Evolutionary conservation across 306 rosid genomes (phyloP).

Genomic region (Sechiopsis laciniata): DNA sequence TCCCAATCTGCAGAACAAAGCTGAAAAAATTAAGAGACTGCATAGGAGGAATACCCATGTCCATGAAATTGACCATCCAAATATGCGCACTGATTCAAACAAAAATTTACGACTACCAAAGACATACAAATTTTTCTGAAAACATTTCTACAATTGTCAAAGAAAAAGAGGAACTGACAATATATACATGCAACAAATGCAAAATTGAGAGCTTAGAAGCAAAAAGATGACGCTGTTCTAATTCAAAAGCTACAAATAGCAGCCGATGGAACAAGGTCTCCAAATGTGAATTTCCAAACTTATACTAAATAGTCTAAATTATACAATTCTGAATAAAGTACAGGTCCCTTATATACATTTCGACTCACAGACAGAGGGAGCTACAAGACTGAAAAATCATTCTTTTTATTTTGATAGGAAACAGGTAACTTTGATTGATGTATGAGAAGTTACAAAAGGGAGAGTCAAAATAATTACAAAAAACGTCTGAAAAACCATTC

Average conservation of each 20-base stretch:
- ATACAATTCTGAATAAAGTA: background rate
- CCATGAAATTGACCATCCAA: background rate
- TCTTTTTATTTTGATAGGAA: too few species aligned
- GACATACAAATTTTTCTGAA: background rate
- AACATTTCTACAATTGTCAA: background rate
- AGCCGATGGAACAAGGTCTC: background rate
- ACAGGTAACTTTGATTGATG: too few species aligned
- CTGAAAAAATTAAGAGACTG: background rate
- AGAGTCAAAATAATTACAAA: too few species aligned
- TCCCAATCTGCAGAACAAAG: constrained; percentile 36
- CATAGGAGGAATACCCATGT: background rate
- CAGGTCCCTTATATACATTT: background rate
- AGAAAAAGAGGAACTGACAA: background rate
- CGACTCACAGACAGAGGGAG: background rate
- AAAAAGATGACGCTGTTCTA: too few species aligned
- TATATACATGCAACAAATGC: background rate
- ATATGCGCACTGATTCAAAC: background rate
- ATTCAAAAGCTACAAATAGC: background rate
- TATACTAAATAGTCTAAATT: background rate
- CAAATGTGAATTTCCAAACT: too few species aligned
- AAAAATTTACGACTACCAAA: background rate
- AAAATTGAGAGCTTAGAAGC: too few species aligned
- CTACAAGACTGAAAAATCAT: background rate
- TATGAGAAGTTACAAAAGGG: too few species aligned
- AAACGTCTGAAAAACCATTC: background rate